Conservation (phyloP, 495 filamentous ascomycete genomes). For the Penicillium coffeae region DNA sequence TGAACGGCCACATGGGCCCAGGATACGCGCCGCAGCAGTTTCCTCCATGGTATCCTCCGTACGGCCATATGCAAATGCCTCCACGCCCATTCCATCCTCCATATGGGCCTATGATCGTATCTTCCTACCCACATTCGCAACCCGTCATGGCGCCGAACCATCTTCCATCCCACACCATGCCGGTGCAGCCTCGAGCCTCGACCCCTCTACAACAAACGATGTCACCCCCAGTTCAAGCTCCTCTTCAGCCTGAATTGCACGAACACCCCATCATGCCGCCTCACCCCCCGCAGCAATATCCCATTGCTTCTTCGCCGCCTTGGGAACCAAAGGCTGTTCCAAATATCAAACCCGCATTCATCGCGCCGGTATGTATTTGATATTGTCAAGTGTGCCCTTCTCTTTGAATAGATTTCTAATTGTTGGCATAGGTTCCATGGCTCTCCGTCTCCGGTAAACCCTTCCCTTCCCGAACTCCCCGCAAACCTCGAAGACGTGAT, state of each 20-base stretch:
- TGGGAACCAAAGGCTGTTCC: conserved; percentile 21
- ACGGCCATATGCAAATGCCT: conserved; percentile 44
- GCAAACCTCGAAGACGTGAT: conserved; percentile 37
- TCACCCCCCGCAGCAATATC: conserved; percentile 24
- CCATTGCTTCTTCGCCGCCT: conserved; percentile 28
- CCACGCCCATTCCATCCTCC: conserved; percentile 36
- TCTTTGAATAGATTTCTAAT: conserved; percentile 5
- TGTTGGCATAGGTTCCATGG: conserved; percentile 65
- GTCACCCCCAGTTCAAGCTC: conserved; percentile 34
- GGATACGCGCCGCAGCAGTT: conserved; percentile 44
- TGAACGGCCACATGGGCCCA: conserved; percentile 42
- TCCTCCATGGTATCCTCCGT: conserved; percentile 44
- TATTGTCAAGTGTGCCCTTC: not conserved
- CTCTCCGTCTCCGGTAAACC: conserved; percentile 62
- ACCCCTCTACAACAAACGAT: conserved; percentile 42
- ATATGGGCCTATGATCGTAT: conserved; percentile 49
- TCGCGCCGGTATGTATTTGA: conserved; percentile 58
- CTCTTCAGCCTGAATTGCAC: conserved; percentile 29
- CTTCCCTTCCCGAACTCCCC: conserved; percentile 56
- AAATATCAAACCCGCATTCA: conserved; percentile 45
- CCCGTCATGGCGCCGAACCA: conserved; percentile 40
- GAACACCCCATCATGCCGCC: conserved; percentile 30
- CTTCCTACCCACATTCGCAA: conserved; percentile 46
- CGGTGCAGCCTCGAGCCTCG: conserved; percentile 37
- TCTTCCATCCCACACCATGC: conserved; percentile 32